Evolutionary conservation across 177 flowering plant species (phyloP), one percentile per base, ranked within the genome.

Genomic region (Vitis hybrid): DNA sequence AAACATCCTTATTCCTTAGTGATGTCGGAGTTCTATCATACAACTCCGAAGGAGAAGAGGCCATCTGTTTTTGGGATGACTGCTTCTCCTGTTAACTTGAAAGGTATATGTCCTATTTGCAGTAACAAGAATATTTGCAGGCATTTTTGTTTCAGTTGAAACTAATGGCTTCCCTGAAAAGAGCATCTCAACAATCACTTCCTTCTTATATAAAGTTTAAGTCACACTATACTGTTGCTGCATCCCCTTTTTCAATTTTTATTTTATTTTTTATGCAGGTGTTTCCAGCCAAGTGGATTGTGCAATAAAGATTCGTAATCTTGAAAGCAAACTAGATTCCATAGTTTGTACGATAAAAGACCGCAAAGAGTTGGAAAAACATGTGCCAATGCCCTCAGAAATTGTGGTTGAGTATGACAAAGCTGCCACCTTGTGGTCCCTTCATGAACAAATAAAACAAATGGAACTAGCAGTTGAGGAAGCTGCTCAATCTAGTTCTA

Each of bases 1-100:
- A 95, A 95, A 72, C 99, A 95, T 81, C 99, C 99, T 32, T 95
- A 93, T 81, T 95, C 99, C 21, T 73, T 93, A 65, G 97, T 95
- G 62, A 95, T 95, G 99, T 93, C 99, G 52, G 99, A 95, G 81
- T 95, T 95, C 80, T 93, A 95, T 79, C 99, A 93, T 78, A 95
- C 91, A 56, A 89, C 97, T 40, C 83, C 88, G 11, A 95, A 89
- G 85, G 95, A 91, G 74, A 95, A 86, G 82, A 87, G 99, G 70
- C 99, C 99, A 48, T 75, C 95, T 71, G 91, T 95, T 64, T 95
- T 95, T 83, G 99, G 99, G 75, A 95, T 95, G 99, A 95, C 99
- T 17, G 99, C 98, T 75, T 95, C 99, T 63, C 99, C 99, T 65
- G 99, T 95, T 62, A 95, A 95, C 72, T 80, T 93, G 78, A 95